These are phyloP conservation scores for Angomonas deanei DNA, from an alignment of 208 protist species.

Conservation along the genomic window DNA sequence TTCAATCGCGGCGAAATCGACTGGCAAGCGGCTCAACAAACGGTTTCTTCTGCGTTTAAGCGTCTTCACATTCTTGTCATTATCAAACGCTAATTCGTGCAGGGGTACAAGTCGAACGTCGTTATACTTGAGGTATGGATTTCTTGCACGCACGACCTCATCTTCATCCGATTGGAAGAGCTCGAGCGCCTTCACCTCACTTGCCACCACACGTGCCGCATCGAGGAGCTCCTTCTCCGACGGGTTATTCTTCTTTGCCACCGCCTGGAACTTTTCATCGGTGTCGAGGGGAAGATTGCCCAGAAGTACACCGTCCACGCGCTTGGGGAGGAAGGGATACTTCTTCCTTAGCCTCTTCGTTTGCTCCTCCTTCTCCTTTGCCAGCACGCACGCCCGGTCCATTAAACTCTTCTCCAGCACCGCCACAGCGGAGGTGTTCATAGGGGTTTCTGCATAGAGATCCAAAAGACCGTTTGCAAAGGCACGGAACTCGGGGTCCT, in stretches of 20 bases:
- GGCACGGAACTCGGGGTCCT: conserved; percentile 25
- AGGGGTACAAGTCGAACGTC: conserved; percentile 37
- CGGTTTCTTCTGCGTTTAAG: conserved; percentile 11
- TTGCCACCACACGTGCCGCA: conserved; percentile 19
- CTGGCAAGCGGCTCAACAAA: neutral
- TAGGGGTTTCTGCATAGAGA: neutral
- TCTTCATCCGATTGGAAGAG: conserved; percentile 46
- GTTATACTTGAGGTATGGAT: conserved; percentile 48
- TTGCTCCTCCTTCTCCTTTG: conserved; percentile 11
- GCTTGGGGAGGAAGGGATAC: conserved; percentile 25
- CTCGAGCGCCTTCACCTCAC: conserved; percentile 23
- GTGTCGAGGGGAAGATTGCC: conserved; percentile 10
- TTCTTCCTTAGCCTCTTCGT: conserved; percentile 12
- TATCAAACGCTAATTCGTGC: conserved; percentile 28
- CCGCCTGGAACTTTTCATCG: conserved; percentile 1
- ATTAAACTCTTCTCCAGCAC: conserved; percentile 12
- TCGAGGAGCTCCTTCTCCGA: neutral
- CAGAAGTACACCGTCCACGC: conserved; percentile 22
- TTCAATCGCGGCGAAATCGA: conserved; percentile 16
- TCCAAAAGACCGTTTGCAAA: conserved; percentile 29
- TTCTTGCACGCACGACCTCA: conserved; percentile 44
- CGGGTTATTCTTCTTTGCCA: neutral
- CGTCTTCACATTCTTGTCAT: conserved; percentile 20
- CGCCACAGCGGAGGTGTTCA: conserved; percentile 11
- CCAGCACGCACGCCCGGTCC: conserved; percentile 13